Base-by-base conservation (phyloP, 257 asterid species). In the Solanum dulcamara region DNA sequence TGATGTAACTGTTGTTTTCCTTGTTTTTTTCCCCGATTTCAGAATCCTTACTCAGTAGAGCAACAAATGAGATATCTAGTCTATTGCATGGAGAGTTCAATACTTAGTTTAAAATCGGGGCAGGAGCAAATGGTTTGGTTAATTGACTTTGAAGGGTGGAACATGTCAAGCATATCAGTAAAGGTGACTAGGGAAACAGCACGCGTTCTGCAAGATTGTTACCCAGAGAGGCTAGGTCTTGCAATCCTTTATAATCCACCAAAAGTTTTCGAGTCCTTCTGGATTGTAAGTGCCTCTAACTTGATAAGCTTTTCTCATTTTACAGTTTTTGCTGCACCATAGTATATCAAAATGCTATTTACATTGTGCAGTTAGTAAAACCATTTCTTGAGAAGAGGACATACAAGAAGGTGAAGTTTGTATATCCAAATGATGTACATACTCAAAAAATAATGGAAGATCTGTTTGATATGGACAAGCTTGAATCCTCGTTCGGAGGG, bases 41-140 rank as follows among this genome's bases (percentile, higher is more conserved):
- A 93, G 97, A 93, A 89, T 50, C 79, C 92, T 40, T 89, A 85
- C 77, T 83, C 92, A 10, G 84, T 88, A 13, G 94, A 91, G 68
- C 89, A 72, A 70, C 97, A 93, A 89, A 89, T 92, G 44, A 93
- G 85, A 85, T 92, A 80, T 81, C 85, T 93, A 81, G 94, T 93
- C 28, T 92, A 91, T 68, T 91, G 94, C 89, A 82, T 92, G 93
- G 98, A 94, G 89, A 91, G 83, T 80, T 94, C 97, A 3, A 87
- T 94, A 71, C 83, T 91, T 46, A 85, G 88, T 84, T 88, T 92
- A 20, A 89, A 84, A 37, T 55, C 66, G 46, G 92, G 90, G 1
- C 94, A 91, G 68, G 97, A 92, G 71, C 94, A 91, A 88, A 92
- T 93, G 93, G 96, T 91, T 14, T 93, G 97, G 97, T 70, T 94